These are phyloP conservation scores for Wickerhamomyces mucosus DNA, from an alignment of 805 yeast species.

Conservation along the genomic window DNA sequence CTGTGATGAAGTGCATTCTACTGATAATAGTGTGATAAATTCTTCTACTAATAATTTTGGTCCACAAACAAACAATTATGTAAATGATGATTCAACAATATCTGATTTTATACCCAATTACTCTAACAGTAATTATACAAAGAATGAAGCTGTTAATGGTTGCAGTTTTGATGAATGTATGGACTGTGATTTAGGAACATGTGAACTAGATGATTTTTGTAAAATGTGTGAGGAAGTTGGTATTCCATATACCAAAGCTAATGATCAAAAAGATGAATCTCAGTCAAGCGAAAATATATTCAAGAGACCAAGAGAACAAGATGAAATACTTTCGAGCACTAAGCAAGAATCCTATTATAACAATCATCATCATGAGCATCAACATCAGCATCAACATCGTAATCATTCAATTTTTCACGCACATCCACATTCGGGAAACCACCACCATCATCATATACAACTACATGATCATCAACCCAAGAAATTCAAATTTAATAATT, in stretches of 20 bases:
- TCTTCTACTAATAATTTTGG: too few species aligned
- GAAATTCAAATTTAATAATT: slow-evolving; percentile 2
- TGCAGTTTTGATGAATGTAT: slow-evolving; percentile 16
- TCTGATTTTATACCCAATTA: too few species aligned
- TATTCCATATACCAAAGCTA: slow-evolving; percentile 3
- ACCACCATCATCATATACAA: slow-evolving; percentile 30
- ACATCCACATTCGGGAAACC: slow-evolving; percentile 15
- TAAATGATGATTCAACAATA: too few species aligned
- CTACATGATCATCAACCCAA: slow-evolving; percentile 26
- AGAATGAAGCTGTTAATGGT: too few species aligned
- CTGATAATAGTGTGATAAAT: slow-evolving; percentile 2
- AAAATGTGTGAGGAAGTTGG: slow-evolving; percentile 19
- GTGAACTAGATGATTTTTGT: slow-evolving; percentile 25
- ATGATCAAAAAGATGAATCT: slow-evolving; percentile 2
- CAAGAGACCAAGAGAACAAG: slow-evolving; percentile 1
- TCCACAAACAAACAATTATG: too few species aligned
- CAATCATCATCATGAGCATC: too few species aligned
- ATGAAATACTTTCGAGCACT: background rate
- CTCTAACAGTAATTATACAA: too few species aligned
- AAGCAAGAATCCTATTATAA: too few species aligned
- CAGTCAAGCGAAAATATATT: slow-evolving; percentile 4
- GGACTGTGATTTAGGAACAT: slow-evolving; percentile 21
- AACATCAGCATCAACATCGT: slow-evolving; percentile 4
- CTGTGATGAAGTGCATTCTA: slow-evolving; percentile 26
- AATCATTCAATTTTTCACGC: slow-evolving; percentile 4